Percentiles rank a stretch among this genome's conserved stretches.
These are phyloP conservation scores for Jamesozyma piceae DNA, from an alignment of 805 yeast genomes.

Conservation along the genomic window DNA sequence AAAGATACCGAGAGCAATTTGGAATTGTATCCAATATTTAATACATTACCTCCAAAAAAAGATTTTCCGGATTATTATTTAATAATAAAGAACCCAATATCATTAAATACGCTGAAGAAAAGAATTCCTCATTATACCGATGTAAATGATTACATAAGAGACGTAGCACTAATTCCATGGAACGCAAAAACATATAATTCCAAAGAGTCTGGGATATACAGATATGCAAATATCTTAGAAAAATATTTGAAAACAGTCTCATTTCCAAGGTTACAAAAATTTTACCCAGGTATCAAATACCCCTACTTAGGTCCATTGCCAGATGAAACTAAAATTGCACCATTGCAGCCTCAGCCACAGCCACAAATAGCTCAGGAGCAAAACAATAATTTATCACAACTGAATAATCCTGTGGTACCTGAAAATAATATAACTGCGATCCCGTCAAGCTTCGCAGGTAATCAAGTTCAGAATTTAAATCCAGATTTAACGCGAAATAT, in stretches of 20 bases:
- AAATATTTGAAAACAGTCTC: constrained; percentile 32
- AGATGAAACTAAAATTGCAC: constrained; percentile 28
- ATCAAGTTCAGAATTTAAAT: not conserved
- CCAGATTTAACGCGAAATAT: not conserved
- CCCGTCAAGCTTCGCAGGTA: not conserved
- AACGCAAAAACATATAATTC: constrained; percentile 81
- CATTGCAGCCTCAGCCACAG: not conserved
- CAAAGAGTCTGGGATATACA: constrained; percentile 55
- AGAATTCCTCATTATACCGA: constrained; percentile 48
- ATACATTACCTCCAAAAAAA: constrained; percentile 52
- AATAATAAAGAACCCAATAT: constrained; percentile 69
- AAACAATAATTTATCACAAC: not conserved
- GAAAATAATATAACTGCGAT: not conserved
- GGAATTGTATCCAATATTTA: constrained; percentile 26
- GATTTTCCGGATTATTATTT: constrained; percentile 71
- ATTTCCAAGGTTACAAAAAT: constrained; percentile 29
- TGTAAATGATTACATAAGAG: constrained; percentile 63
- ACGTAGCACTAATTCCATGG: constrained; percentile 79
- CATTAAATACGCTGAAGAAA: constrained; percentile 62
- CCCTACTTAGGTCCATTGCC: constrained; percentile 63
- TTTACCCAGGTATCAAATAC: constrained; percentile 30
- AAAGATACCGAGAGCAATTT: constrained; percentile 23
- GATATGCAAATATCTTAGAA: constrained; percentile 49
- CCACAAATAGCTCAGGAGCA: not conserved
- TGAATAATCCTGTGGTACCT: not conserved